These are phyloP conservation scores for Wickerhamiella sergipiensis DNA, from an alignment of 805 yeast genomes.

Conservation along the genomic window DNA sequence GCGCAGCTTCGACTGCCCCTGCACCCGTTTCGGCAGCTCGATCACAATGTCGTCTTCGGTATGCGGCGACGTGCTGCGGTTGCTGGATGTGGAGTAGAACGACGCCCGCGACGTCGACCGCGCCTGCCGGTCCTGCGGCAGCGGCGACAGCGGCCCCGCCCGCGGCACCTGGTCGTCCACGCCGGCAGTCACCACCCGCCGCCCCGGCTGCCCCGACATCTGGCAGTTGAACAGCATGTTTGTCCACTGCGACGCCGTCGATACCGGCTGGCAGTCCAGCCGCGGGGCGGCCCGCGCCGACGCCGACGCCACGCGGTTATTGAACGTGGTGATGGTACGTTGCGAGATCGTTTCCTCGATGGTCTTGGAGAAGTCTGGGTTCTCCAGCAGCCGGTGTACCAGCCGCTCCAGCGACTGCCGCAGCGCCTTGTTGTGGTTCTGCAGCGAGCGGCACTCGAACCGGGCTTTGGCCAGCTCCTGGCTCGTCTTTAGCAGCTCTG, in stretches of 20 bases:
- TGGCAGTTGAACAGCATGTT: slow-evolving; percentile 12
- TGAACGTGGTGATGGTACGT: slow-evolving; percentile 10
- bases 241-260: slow-evolving; percentile 5
- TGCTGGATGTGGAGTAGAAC: not conserved
- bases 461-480: slow-evolving; percentile 13
- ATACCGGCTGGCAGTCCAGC: not conserved
- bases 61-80: slow-evolving; percentile 1
- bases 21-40: slow-evolving; percentile 10
- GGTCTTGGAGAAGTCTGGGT: slow-evolving; percentile 18
- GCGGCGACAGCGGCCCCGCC: not conserved
- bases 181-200: slow-evolving; percentile 15
- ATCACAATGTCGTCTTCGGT: slow-evolving; percentile 2
- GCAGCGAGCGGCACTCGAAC: slow-evolving; percentile 20
- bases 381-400: slow-evolving; percentile 24
- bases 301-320: slow-evolving; percentile 11
- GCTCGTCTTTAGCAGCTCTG: no score
- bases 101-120: not conserved
- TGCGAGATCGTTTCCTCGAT: slow-evolving; percentile 17
- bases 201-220: slow-evolving; percentile 7
- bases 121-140: not conserved
- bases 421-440: slow-evolving; percentile 23
- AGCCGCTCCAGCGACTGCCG: slow-evolving; percentile 22
- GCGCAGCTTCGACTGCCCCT: slow-evolving; percentile 12
- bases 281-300: not conserved
- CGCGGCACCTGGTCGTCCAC: slow-evolving; percentile 10